phyloP scores from a whole-genome alignment of 371 early-diverging fungal species.

The Apophysomyces trapeziformis region DNA sequence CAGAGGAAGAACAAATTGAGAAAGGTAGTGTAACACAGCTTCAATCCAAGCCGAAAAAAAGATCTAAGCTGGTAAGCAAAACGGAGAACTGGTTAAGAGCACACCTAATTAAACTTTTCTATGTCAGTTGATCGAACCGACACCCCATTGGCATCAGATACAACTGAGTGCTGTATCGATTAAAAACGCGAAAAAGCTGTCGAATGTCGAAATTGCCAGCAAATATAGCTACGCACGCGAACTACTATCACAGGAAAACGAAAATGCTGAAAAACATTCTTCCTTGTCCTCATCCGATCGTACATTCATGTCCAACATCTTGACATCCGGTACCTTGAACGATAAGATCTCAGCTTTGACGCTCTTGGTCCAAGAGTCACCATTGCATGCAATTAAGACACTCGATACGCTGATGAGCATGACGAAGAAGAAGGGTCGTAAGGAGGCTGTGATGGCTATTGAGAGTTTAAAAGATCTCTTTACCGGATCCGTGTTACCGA shows the following conservation, averaged over 20 bases:
- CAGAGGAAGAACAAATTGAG: conserved; percentile 13
- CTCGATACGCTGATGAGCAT: conserved; percentile 84
- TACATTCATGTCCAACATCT: conserved; percentile 84
- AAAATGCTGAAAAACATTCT: conserved; percentile 63
- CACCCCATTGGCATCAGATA: conserved; percentile 58
- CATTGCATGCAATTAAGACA: conserved; percentile 81
- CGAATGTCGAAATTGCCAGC: conserved; percentile 43
- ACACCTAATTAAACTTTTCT: not conserved
- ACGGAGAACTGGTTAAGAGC: not conserved
- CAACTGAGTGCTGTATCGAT: conserved; percentile 38
- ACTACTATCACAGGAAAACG: conserved; percentile 72
- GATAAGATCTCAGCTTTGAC: conserved; percentile 95
- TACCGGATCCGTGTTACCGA: conserved; percentile 71
- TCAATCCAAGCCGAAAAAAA: conserved; percentile 22
- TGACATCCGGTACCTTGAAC: conserved; percentile 88
- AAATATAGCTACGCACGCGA: conserved; percentile 65
- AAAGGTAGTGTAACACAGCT: conserved; percentile 7
- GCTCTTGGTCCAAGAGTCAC: conserved; percentile 89
- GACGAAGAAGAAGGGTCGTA: conserved; percentile 87
- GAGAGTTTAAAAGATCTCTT: conserved; percentile 92
- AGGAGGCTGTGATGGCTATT: conserved; percentile 86
- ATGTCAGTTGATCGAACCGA: conserved; percentile 48
- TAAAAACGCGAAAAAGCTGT: conserved; percentile 29
- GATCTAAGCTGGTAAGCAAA: conserved; percentile 18
- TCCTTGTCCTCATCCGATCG: conserved; percentile 75